These are phyloP conservation scores for Trametes maxima DNA, from an alignment of 768 basidiomycete species.

Conservation along the genomic window DNA sequence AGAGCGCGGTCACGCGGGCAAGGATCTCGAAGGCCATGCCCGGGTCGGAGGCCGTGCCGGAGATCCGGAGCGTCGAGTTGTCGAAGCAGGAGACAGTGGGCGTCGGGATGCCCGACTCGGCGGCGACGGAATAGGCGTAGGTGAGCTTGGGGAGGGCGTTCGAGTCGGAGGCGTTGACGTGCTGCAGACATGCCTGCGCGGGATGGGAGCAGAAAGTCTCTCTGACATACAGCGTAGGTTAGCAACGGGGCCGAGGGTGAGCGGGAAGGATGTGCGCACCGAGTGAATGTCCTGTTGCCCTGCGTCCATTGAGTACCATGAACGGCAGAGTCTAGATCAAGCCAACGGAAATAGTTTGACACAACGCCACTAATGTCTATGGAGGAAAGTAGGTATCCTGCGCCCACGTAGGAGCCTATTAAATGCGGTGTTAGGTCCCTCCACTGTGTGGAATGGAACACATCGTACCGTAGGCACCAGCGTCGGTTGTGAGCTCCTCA, in stretches of 20 bases:
- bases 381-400: slow-evolving; percentile 60
- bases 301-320: slow-evolving; percentile 64
- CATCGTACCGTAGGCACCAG: slow-evolving; percentile 62
- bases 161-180: slow-evolving; percentile 41
- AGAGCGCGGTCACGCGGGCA: slow-evolving; percentile 44
- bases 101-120: slow-evolving; percentile 47
- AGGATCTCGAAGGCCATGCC: slow-evolving; percentile 78
- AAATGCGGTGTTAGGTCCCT: not conserved
- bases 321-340: slow-evolving; percentile 67
- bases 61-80: slow-evolving; percentile 54
- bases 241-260: not conserved
- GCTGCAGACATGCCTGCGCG: slow-evolving; percentile 60
- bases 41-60: slow-evolving; percentile 48
- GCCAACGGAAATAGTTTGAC: slow-evolving; percentile 60
- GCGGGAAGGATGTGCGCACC: slow-evolving; percentile 42
- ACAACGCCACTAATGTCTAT: slow-evolving; percentile 36
- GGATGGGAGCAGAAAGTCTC: slow-evolving; percentile 72
- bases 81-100: slow-evolving; percentile 66
- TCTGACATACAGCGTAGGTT: slow-evolving; percentile 30
- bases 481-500: slow-evolving; percentile 49
- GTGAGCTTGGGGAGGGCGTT: slow-evolving; percentile 44
- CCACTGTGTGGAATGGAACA: not conserved
- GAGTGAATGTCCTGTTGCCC: slow-evolving; percentile 44
- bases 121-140: slow-evolving; percentile 48
- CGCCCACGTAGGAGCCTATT: slow-evolving; percentile 68